These are phyloP conservation scores for Onygenales sp. DNA, from an alignment of 2,329 filamentous ascomycete genomes.

Conservation along the genomic window DNA sequence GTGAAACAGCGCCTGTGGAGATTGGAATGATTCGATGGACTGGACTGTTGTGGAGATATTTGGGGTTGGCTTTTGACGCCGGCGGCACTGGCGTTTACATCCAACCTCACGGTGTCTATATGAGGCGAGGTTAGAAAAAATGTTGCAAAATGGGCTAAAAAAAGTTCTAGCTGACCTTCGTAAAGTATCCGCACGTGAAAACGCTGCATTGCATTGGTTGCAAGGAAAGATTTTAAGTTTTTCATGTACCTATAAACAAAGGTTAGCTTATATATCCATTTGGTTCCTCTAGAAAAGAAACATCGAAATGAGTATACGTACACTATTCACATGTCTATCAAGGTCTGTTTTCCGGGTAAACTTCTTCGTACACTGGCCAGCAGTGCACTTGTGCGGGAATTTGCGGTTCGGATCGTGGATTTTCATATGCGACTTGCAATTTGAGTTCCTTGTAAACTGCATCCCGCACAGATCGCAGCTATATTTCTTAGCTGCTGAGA, in stretches of 20 bases:
- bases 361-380: constrained; percentile 57
- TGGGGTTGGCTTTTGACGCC: background rate
- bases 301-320: constrained; percentile 32
- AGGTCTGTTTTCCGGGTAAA: constrained; percentile 82
- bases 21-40: background rate
- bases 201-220: constrained; percentile 59
- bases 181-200: constrained; percentile 76
- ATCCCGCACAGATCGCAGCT: constrained; percentile 67
- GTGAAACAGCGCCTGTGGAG: background rate
- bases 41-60: background rate
- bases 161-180: constrained; percentile 48
- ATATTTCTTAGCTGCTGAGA: constrained; percentile 53
- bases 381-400: constrained; percentile 60
- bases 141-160: background rate
- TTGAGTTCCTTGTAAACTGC: constrained; percentile 74
- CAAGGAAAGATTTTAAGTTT: constrained; percentile 63
- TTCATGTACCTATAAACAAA: constrained; percentile 55
- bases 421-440: constrained; percentile 78
- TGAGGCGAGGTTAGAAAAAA: background rate
- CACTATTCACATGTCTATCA: constrained; percentile 43
- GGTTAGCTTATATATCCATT: constrained; percentile 31
- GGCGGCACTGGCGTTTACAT: constrained; percentile 10
- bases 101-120: constrained; percentile 13
- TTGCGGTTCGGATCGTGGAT: constrained; percentile 67
- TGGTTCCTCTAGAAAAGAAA: background rate